Conservation (phyloP, 257 asterid genomes). For the Gynochthodes officinalis region DNA sequence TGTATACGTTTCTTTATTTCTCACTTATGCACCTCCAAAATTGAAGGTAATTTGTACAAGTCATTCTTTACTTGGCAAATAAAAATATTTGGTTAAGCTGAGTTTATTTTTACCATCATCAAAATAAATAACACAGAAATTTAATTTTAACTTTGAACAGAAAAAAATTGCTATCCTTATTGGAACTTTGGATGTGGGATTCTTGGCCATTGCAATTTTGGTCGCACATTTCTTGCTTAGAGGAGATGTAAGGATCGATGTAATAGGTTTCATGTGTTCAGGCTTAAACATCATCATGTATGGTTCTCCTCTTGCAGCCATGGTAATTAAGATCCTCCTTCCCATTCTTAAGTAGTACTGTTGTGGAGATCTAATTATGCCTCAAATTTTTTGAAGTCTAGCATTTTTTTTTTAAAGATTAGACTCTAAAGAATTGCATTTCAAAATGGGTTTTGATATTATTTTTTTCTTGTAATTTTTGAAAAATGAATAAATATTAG, state of each 20-base stretch:
- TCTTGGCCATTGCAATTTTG: constrained; percentile 34
- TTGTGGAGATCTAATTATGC: too few relatives aligned
- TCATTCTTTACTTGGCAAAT: too few relatives aligned
- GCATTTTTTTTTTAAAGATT: too few relatives aligned
- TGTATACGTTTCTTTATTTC: constrained; percentile 44
- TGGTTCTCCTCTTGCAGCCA: constrained; percentile 72
- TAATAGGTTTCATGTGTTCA: constrained; percentile 53
- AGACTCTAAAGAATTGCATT: too few relatives aligned
- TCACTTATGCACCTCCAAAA: constrained; percentile 37
- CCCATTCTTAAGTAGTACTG: neutral
- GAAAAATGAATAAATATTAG: too few relatives aligned
- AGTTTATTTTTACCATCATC: too few relatives aligned
- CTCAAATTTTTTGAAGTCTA: too few relatives aligned
- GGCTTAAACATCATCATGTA: constrained; percentile 77
- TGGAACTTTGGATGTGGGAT: constrained; percentile 48
- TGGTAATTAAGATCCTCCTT: constrained; percentile 38
- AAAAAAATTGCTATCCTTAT: constrained; percentile 31
- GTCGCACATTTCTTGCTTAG: constrained; percentile 33
- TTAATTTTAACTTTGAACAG: constrained; percentile 24
- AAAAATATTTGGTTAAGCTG: too few relatives aligned
- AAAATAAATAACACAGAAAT: too few relatives aligned
- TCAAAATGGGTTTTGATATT: too few relatives aligned
- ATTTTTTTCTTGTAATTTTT: neutral
- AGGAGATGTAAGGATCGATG: constrained; percentile 46
- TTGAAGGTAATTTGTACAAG: constrained; percentile 33